Conservation (phyloP, 345 rosid species). For the Eucalyptus erythrocorys region DNA sequence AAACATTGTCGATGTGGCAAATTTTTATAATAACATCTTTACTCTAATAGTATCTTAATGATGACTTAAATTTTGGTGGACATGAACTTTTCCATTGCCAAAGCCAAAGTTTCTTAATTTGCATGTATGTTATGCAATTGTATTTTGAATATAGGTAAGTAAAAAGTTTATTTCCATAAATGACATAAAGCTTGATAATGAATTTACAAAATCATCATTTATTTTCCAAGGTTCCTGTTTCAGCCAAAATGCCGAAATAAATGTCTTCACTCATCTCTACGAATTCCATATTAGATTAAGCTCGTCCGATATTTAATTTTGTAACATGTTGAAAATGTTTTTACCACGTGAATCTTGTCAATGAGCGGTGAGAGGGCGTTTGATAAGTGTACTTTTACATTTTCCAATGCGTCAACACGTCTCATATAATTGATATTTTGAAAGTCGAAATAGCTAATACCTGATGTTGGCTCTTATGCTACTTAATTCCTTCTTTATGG, state of each 20-base stretch:
- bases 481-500: neutral
- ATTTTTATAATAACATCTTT: too few relatives aligned
- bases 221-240: neutral
- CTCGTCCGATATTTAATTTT: neutral
- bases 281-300: neutral
- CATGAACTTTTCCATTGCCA: neutral
- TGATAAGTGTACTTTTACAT: neutral
- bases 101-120: neutral
- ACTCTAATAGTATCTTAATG: neutral
- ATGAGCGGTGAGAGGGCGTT: neutral
- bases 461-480: neutral
- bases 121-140: neutral
- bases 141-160: neutral
- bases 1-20: too few relatives aligned
- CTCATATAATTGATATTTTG: neutral
- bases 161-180: neutral
- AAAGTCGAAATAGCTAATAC: neutral
- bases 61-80: neutral
- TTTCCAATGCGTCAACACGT: neutral
- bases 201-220: neutral
- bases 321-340: neutral
- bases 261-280: neutral
- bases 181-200: neutral
- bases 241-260: fast-evolving
- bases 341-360: neutral